Base-by-base conservation (phyloP, 192 early-diverging fungal genomes). In the Rhizoclosmatium sp. region DNA sequence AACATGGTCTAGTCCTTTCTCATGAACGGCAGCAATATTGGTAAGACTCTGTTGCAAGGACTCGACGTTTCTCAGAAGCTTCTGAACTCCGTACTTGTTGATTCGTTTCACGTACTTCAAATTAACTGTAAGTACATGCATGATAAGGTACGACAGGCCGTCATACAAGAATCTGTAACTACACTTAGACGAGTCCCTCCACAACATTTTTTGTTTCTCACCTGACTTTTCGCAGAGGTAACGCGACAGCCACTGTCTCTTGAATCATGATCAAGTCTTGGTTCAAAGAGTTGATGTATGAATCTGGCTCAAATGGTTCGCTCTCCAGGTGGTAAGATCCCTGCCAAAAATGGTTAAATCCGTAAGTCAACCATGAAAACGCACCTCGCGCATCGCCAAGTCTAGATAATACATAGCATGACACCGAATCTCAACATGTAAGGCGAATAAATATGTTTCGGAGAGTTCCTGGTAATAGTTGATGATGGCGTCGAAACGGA, bases 381-480 rank as follows among this genome's bases (percentile, higher is more conserved):
- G 16, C 45, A 93, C 92, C 87, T 98, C 96, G 39, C 95, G 90
- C 54, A 93, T 93, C 4, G 94, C 95, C 84, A 97, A 86, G 71
- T 98, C 95, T 51, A 97, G 82, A 71, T 93, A 96, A 74, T 93
- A 94, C 79, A 96, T 90, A 58, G 93, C 87, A 82, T 96, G 95
- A 58, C 93, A 92, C 21, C 95, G 89, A 31, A 94, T 79, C 81
- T 98, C 96, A 23, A 96, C 88, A 49, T 94, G 88, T 31, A 98
- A 79, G 1, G 94, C 92, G 79, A 94, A 93, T 42, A 98, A 74
- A 59, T 91, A 95, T 31, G 91, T 92, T 61, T 93, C 91, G 0
- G 95, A 92, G 58, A 98, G 79, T 49, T 90, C 84, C 68, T 91
- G 88, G 83, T 92, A 95, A 23, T 90, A 81, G 71, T 88, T 85